Evolutionary conservation across 805 yeast species (phyloP).

Genomic region (Yueomyces sinensis): DNA sequence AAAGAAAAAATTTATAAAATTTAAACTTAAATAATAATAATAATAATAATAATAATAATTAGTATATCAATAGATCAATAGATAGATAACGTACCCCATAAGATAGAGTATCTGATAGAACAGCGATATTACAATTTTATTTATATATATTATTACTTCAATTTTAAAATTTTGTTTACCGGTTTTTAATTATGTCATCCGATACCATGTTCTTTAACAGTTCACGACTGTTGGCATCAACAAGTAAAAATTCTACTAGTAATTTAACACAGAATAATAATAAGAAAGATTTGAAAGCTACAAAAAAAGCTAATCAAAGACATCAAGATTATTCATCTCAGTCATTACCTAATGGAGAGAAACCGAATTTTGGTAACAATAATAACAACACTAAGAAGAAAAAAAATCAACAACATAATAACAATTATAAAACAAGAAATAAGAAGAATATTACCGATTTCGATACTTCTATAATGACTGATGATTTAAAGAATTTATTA

Average conservation of each 20-base stretch:
- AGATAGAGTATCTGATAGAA: too few relatives aligned
- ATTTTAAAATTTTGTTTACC: too few relatives aligned
- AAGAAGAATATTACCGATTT: not conserved
- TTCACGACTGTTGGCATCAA: conserved; percentile 2
- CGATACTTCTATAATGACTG: conserved; percentile 6
- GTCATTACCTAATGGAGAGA: conserved; percentile 21
- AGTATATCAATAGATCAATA: too few relatives aligned
- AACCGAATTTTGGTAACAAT: conserved; percentile 23
- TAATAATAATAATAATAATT: too few relatives aligned
- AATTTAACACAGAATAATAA: conserved; percentile 1
- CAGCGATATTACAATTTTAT: too few relatives aligned
- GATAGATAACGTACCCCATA: too few relatives aligned
- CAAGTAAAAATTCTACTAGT: conserved; percentile 1
- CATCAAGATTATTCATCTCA: too few relatives aligned
- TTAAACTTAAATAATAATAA: too few relatives aligned
- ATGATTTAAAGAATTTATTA: conserved; percentile 7
- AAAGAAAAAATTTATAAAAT: too few relatives aligned
- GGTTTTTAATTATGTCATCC: conserved; percentile 3
- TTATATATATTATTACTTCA: too few relatives aligned
- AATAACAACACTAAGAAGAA: not conserved
- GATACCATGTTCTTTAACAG: conserved; percentile 4
- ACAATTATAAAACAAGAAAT: not conserved
- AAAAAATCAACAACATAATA: not conserved
- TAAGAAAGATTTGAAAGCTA: conserved; percentile 1
- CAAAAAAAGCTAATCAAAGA: conserved; percentile 1